Conservation (phyloP, 768 basidiomycete species). For the Termitomyces sp. region DNA sequence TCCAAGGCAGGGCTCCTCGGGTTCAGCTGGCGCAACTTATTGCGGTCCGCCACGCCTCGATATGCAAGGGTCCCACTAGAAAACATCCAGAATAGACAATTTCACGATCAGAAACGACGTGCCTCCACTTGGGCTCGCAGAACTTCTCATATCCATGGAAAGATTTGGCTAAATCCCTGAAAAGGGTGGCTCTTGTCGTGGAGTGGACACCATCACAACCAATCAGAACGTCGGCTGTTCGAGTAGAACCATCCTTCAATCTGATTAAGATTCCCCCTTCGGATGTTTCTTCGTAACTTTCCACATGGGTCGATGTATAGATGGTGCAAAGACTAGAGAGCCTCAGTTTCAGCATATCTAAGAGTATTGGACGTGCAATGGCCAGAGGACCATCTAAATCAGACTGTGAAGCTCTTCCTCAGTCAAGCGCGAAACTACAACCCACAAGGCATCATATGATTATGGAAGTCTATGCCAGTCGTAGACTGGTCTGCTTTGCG, state of each 20-base stretch:
- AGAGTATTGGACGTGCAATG: constrained; percentile 17
- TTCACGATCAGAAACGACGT: too few relatives aligned
- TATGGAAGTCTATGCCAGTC: constrained; percentile 19
- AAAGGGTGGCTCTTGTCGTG: constrained; percentile 16
- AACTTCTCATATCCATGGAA: constrained; percentile 3
- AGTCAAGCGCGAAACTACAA: too few relatives aligned
- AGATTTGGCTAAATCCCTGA: constrained; percentile 1
- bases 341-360: constrained; percentile 20
- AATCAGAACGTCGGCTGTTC: constrained; percentile 30
- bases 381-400: constrained; percentile 17
- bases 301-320: constrained; percentile 18
- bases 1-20: background rate
- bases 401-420: too few relatives aligned
- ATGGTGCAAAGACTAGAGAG: constrained; percentile 19
- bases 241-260: constrained; percentile 21
- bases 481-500: constrained; percentile 20
- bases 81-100: background rate
- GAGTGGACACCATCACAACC: constrained; percentile 39
- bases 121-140: constrained; percentile 5
- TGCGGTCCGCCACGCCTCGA: background rate
- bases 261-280: constrained; percentile 12
- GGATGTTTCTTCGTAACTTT: constrained; percentile 6
- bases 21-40: constrained; percentile 1
- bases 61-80: constrained; percentile 6
- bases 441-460: constrained; percentile 21